Percentiles rank a stretch among this genome's conserved stretches.
Conservation (phyloP, 164 flowering plant species). For the Nelumbo lutea region DNA sequence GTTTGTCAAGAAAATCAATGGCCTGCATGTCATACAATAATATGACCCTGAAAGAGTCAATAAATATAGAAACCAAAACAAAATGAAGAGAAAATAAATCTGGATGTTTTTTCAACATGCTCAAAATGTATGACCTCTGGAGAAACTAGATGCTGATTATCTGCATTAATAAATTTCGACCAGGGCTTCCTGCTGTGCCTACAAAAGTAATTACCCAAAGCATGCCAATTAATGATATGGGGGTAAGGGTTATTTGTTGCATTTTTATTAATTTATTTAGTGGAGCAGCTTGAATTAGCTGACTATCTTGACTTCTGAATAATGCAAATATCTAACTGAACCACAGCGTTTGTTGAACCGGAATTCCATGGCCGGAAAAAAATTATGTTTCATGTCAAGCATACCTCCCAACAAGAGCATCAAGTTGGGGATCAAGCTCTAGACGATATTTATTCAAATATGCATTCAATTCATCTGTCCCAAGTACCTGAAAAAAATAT, state of each 20-base stretch:
- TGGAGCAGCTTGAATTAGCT: neutral
- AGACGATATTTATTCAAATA: slow-evolving; percentile 61
- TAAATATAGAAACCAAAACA: neutral
- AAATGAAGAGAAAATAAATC: neutral
- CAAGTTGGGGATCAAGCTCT: slow-evolving; percentile 72
- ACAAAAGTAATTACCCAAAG: slow-evolving; percentile 12
- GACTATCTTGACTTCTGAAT: neutral
- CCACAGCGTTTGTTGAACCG: neutral
- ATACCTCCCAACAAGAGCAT: slow-evolving; percentile 88
- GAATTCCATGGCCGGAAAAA: neutral
- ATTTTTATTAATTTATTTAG: neutral
- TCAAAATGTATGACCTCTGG: slow-evolving; percentile 49
- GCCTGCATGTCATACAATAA: slow-evolving; percentile 42
- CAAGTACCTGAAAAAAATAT: slow-evolving; percentile 50
- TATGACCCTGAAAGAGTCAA: neutral
- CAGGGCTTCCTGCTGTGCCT: slow-evolving; percentile 92
- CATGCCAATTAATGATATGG: too few species aligned
- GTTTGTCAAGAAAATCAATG: slow-evolving; percentile 88
- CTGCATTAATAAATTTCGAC: slow-evolving; percentile 72
- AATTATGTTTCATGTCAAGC: slow-evolving; percentile 1
- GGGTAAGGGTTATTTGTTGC: too few species aligned
- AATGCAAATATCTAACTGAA: neutral
- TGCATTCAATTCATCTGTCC: slow-evolving; percentile 69
- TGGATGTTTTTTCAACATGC: neutral
- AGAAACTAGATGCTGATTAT: slow-evolving; percentile 74